Percentiles rank a stretch among this genome's conserved stretches.
phyloP scores from a whole-genome alignment of 176 grass and related monocot genomes.

The Eragrostis nindensis region DNA sequence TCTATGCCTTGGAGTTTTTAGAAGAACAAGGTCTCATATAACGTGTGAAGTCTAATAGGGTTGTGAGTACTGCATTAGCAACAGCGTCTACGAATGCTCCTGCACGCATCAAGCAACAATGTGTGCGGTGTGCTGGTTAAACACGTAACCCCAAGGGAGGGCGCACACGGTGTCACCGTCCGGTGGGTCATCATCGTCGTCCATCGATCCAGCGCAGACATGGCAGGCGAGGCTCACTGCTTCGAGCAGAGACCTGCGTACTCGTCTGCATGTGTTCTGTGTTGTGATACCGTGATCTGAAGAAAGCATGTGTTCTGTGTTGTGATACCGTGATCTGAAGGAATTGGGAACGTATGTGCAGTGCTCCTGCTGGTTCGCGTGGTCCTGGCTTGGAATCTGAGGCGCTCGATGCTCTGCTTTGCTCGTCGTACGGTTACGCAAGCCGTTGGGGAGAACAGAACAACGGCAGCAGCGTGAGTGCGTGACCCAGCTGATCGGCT shows the following conservation, averaged over 20 bases:
- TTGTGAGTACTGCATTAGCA: too few species aligned
- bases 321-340: not conserved
- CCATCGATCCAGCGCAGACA: too few species aligned
- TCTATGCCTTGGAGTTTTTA: not conserved
- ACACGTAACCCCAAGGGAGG: too few species aligned
- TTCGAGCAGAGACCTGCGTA: not conserved
- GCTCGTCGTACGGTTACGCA: not conserved
- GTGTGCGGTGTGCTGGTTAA: too few species aligned
- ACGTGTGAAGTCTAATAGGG: too few species aligned
- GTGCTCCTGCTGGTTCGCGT: not conserved
- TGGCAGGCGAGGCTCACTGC: not conserved
- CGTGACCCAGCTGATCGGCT: not conserved
- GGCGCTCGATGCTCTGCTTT: not conserved
- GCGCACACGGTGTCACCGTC: not conserved
- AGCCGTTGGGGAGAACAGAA: not conserved
- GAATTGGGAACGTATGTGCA: not conserved
- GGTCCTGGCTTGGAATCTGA: conserved; percentile 24
- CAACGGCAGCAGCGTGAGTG: not conserved
- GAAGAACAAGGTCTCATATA: not conserved
- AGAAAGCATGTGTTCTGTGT: not conserved
- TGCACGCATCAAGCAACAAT: too few species aligned
- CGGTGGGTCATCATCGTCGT: not conserved
- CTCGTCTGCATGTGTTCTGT: not conserved
- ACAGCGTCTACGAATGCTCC: too few species aligned
- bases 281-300: not conserved